Percentiles rank a stretch among this genome's conserved stretches.
Evolutionary conservation across 2,329 filamentous ascomycete genomes (phyloP).

Genomic region (Colletotrichum sp.): DNA sequence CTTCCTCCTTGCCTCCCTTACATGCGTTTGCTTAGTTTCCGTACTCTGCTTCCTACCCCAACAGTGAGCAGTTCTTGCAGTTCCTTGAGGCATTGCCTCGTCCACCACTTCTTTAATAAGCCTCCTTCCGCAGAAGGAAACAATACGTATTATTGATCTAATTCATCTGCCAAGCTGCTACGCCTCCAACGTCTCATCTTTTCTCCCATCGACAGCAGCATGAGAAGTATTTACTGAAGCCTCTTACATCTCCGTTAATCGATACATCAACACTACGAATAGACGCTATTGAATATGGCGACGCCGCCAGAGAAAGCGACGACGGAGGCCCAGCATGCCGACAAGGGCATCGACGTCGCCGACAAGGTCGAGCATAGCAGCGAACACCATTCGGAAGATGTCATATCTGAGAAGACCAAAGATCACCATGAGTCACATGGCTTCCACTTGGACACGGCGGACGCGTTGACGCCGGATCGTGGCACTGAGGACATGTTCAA

Average conservation of each 20-base stretch:
- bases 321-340: neutral
- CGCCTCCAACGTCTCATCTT: neutral
- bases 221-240: neutral
- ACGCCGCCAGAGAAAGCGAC: neutral
- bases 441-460: constrained; percentile 27
- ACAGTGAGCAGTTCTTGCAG: neutral
- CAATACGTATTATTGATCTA: neutral
- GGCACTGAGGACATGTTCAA: constrained; percentile 74
- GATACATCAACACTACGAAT: neutral
- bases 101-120: neutral
- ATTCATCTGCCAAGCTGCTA: neutral
- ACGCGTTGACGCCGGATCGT: constrained; percentile 57
- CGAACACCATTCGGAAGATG: neutral
- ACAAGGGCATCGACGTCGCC: constrained; percentile 2
- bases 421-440: constrained; percentile 9
- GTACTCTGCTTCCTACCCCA: neutral
- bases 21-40: neutral
- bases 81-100: neutral
- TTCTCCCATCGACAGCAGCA: neutral
- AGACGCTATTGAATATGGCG: neutral
- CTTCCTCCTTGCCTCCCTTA: neutral
- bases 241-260: neutral
- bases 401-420: neutral
- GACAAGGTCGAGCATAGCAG: neutral
- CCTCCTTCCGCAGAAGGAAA: neutral